Conservation (phyloP, 164 flowering plant species). For the Hamamelis virginiana region DNA sequence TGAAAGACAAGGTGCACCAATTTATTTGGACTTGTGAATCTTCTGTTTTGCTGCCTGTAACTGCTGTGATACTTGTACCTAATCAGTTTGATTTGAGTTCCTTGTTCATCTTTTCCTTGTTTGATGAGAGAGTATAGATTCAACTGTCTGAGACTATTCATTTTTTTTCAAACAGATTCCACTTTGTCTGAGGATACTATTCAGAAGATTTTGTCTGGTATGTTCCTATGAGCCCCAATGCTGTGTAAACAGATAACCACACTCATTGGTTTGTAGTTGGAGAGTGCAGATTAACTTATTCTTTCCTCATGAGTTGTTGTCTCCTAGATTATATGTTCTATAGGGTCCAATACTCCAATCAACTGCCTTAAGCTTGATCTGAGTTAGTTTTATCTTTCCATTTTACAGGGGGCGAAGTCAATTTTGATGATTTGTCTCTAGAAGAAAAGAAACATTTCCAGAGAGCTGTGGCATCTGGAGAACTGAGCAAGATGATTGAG, state of each 20-base stretch:
- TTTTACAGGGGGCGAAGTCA: conserved; percentile 52
- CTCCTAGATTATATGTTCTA: not conserved
- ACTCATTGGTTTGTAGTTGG: not conserved
- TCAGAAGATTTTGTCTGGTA: conserved; percentile 79
- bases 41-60: not conserved
- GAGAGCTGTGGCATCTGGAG: conserved; percentile 87
- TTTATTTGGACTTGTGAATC: too few relatives aligned
- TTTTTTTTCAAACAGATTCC: conserved; percentile 38
- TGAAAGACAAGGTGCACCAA: too few relatives aligned
- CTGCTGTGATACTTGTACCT: not conserved
- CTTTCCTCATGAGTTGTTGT: too few relatives aligned
- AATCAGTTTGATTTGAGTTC: not conserved
- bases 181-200: conserved; percentile 69
- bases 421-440: conserved; percentile 58
- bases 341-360: not conserved
- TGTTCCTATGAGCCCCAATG: conserved; percentile 8
- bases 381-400: not conserved
- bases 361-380: conserved; percentile 2
- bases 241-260: not conserved
- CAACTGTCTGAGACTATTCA: not conserved
- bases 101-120: not conserved
- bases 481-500: conserved; percentile 80
- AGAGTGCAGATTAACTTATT: not conserved
- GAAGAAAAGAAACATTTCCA: conserved; percentile 69
- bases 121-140: not conserved